Percentiles rank a stretch among this genome's conserved stretches.
These are phyloP conservation scores for Xerocomellus dryophilus DNA, from an alignment of 768 basidiomycete genomes.

Conservation along the genomic window DNA sequence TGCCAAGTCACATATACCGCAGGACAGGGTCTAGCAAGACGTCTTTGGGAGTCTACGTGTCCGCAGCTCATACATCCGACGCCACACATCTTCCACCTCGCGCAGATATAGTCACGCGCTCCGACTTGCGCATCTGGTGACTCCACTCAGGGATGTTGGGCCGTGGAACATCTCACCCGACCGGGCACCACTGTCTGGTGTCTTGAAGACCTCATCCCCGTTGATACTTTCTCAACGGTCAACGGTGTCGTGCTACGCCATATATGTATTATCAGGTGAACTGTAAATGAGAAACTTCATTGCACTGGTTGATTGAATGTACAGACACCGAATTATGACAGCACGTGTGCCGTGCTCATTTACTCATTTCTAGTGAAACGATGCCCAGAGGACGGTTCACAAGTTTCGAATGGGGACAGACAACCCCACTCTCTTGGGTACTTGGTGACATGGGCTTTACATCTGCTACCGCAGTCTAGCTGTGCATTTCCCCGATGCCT, in stretches of 20 bases:
- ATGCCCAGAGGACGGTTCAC: not conserved
- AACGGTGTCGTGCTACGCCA: no score
- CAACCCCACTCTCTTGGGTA: not conserved
- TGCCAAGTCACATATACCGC: not conserved
- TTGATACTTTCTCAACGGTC: no score
- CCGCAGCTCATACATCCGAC: no score
- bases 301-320: not conserved
- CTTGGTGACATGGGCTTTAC: no score
- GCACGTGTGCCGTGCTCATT: not conserved
- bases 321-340: not conserved
- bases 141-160: not conserved
- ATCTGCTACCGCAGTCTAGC: no score
- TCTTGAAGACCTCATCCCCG: not conserved
- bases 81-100: not conserved
- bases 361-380: not conserved
- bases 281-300: not conserved
- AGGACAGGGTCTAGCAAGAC: not conserved
- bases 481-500: no score
- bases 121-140: not conserved
- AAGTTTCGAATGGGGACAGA: no score
- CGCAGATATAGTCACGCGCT: not conserved
- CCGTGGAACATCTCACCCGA: not conserved
- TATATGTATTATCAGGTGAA: no score
- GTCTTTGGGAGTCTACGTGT: not conserved
- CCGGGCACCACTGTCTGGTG: not conserved